These are phyloP conservation scores for Funneliformis geosporum DNA, from an alignment of 192 early-diverging fungal genomes.

Conservation along the genomic window DNA sequence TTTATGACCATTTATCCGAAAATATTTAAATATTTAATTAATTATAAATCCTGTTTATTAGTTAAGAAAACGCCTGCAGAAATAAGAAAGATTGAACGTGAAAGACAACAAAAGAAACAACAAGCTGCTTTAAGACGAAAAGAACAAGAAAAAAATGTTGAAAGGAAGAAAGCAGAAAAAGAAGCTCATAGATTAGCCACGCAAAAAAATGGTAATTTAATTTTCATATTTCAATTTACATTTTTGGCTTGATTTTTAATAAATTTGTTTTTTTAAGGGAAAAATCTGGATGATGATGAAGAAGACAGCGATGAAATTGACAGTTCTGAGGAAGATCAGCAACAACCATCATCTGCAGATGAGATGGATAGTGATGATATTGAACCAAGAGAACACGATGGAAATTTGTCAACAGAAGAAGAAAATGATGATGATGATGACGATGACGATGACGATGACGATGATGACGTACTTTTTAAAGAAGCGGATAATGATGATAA, in stretches of 20 bases:
- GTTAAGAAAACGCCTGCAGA: constrained; percentile 76
- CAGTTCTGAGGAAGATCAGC: constrained; percentile 35
- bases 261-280: not conserved
- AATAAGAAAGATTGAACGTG: constrained; percentile 61
- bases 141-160: constrained; percentile 84
- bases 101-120: constrained; percentile 60
- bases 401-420: constrained; percentile 33
- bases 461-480: constrained; percentile 41
- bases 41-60: constrained; percentile 11
- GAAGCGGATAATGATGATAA: constrained; percentile 40
- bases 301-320: constrained; percentile 43
- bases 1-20: not conserved
- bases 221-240: constrained; percentile 26
- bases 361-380: constrained; percentile 1
- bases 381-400: constrained; percentile 1
- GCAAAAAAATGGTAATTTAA: constrained; percentile 33
- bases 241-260: not conserved
- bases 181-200: constrained; percentile 56
- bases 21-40: not conserved
- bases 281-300: constrained; percentile 26
- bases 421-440: constrained; percentile 36
- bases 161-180: constrained; percentile 69
- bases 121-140: constrained; percentile 71
- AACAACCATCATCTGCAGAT: constrained; percentile 36
- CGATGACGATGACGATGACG: constrained; percentile 18